phyloP scores from a whole-genome alignment of 805 yeast species.

The Candida pseudoglaebosa region DNA sequence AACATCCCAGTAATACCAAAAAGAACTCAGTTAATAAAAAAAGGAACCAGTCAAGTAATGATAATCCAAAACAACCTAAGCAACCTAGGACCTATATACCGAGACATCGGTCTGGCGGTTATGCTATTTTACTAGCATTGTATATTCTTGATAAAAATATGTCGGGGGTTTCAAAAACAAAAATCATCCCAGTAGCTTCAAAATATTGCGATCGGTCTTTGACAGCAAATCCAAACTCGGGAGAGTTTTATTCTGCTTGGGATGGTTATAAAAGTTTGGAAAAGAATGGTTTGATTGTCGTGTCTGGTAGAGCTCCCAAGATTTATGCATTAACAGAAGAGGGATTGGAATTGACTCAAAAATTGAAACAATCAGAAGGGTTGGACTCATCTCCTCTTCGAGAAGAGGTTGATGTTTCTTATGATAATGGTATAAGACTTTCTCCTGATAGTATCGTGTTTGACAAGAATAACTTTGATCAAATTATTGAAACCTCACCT shows the following conservation, averaged over 20 bases:
- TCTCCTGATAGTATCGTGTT: conserved; percentile 18
- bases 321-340: conserved; percentile 64
- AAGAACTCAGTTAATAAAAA: neutral
- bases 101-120: conserved; percentile 72
- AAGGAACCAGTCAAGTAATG: neutral
- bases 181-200: conserved; percentile 50
- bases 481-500: conserved; percentile 7
- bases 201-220: conserved; percentile 58
- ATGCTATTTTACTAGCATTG: conserved; percentile 69
- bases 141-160: conserved; percentile 43
- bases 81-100: conserved; percentile 55
- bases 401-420: conserved; percentile 21
- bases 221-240: conserved; percentile 53
- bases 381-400: conserved; percentile 19
- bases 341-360: conserved; percentile 62
- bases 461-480: neutral
- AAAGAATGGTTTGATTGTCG: conserved; percentile 54
- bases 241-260: conserved; percentile 76
- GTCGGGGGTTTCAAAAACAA: conserved; percentile 62
- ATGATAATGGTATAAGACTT: conserved; percentile 32
- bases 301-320: conserved; percentile 52
- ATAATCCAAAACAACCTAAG: conserved; percentile 5
- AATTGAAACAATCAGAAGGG: conserved; percentile 47
- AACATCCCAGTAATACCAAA: neutral
- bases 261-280: conserved; percentile 58